phyloP scores from a whole-genome alignment of 2,329 filamentous ascomycete genomes.

The Bretziella fagacearum region DNA sequence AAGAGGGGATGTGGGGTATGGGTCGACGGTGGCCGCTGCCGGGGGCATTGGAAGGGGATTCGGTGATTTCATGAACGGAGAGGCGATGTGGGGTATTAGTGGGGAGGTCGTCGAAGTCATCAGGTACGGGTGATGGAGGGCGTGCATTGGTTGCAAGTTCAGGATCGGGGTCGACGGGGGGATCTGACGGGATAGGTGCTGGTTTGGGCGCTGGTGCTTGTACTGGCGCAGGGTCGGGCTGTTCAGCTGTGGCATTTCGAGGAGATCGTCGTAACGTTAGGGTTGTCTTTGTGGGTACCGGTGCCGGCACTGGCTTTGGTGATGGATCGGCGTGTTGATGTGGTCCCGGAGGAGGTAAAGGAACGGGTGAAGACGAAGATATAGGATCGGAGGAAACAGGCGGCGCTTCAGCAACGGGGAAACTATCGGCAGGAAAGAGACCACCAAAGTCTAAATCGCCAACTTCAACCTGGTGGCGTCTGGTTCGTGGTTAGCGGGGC shows the following conservation, averaged over 20 bases:
- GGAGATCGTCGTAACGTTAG: no score
- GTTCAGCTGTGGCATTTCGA: no score
- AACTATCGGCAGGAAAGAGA: slow-evolving; percentile 9
- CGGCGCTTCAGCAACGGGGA: slow-evolving; percentile 2
- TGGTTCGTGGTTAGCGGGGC: slow-evolving; percentile 18
- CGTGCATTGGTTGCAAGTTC: neutral
- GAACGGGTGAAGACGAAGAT: slow-evolving; percentile 1
- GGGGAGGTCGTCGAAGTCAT: slow-evolving; percentile 8
- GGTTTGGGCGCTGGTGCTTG: neutral
- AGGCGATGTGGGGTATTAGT: slow-evolving; percentile 4
- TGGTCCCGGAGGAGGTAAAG: neutral
- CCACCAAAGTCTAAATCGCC: slow-evolving; percentile 36
- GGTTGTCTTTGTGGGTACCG: neutral
- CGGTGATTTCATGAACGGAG: slow-evolving; percentile 29
- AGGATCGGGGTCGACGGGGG: neutral
- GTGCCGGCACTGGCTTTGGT: neutral
- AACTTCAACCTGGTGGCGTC: slow-evolving; percentile 35
- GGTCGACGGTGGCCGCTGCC: slow-evolving; percentile 35
- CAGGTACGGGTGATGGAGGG: neutral
- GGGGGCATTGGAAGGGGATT: slow-evolving; percentile 38
- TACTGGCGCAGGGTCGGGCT: neutral
- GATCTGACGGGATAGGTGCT: neutral
- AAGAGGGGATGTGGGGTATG: slow-evolving; percentile 24
- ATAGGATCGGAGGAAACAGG: neutral
- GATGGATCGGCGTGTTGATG: neutral